Base-by-base conservation (phyloP, 345 rosid species). In the Stellera chamaejasme region DNA sequence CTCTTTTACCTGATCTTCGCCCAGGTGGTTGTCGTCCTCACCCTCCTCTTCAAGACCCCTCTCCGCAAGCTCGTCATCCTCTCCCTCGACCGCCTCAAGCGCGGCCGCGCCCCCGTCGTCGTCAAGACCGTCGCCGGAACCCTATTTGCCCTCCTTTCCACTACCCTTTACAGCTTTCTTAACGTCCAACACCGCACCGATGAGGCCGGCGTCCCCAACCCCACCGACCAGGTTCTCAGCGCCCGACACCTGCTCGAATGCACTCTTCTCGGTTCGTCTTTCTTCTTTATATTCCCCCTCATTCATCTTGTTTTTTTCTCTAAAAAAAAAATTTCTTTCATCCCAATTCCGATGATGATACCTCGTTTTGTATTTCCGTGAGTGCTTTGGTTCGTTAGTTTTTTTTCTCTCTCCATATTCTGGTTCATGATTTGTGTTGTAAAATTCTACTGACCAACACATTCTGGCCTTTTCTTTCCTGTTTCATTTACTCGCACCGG, bases 161-260 rank as follows among this genome's bases (percentile, higher is more conserved):
- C 97, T 43, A 83, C 83, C 71, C 49, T 82, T 1, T 81, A 78
- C 67, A 78, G 78, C 67, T 70, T 82, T 58, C 19, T 77, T n/a
- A 62, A 68, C 54, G 87, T 90, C 75, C 85, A 75, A 45, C 74
- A 66, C 11, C 81, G 82, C 28, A 65, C 80, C 0, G 52, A 52
- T 23, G 97, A 90, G 46, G 73, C 67, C 6, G 93, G 79, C 2
- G 74, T 54, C 51, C 56, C 72, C 10, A 90, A 75, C 66, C 97
- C 97, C 48, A 90, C 97, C 26, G 97, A 90, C 61, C 85, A 84
- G 68, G 78, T 90, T 42, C 83, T 90, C 66, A 79, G 82, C 66
- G 71, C 94, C 32, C 78, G 57, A 50, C 79, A 77, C 72, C 78
- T 87, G 68, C 96, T 87, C 48, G 94, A 90, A 65, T 85, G 91